Evolutionary conservation across 805 yeast species (phyloP), one percentile per base, ranked within the genome.

Genomic region (Torulaspora maleeae): DNA sequence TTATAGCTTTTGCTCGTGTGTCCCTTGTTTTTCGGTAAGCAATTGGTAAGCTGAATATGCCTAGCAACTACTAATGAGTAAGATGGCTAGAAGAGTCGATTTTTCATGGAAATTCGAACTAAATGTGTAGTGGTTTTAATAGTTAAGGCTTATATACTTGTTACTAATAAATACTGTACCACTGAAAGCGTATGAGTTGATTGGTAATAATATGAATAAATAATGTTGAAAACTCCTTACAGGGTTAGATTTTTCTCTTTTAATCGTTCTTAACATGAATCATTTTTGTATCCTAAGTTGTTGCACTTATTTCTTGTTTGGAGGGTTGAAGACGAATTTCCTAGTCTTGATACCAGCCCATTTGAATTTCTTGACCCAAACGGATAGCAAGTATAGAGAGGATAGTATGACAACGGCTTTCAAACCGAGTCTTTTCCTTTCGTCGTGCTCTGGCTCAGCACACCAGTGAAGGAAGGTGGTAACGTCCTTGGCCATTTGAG

Each of bases 401-500:
- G 95, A 80, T 51, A 83, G 67, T 53, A 89, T 77, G 61, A 90
- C 75, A 56, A 93, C 65, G 43, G 96, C 96, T 78, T 93, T 93
- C 70, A 87, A 75, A 75, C 99, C 99, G 71, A 84, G 77, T 75
- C 84, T 87, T 83, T 93, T 93, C 77, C 99, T 86, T 68, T 89
- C 96, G 64, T 93, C 99, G 63, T 86, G 96, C 76, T 93, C 99
- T 52, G 99, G 99, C 75, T 89, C 96, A 48, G 96, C 75, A 55
- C 96, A 88, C 99, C 99, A 93, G 79, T 90, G 86, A 70, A 93
- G 82, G 84, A 93, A 93, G 43, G 88, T 82, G 52, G 88, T 74
- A 47, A 93, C 99, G 71, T 93, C 99, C 79, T 93, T 93, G 58
- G 99, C 99, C 98, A 91, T 90, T 77, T 93, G 99, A 47, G 98